Evolutionary conservation across 129 eudicot genomes (phyloP), one percentile per base, ranked within the genome.

Genomic region (Flaveria bidentis): DNA sequence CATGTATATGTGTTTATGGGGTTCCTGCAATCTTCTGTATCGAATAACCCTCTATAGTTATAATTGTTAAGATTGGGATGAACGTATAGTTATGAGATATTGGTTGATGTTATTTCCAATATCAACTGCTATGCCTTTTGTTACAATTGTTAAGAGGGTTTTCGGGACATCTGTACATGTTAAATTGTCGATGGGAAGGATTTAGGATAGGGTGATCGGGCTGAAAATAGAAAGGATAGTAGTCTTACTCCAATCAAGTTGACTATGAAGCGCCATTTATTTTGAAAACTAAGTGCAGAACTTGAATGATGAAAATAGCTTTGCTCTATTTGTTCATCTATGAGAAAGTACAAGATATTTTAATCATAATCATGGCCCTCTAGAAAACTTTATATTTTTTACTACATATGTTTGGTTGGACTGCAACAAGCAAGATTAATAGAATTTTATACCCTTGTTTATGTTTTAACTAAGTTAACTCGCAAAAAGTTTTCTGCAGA

Each of bases 381-480:
- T 12, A 23, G 20, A 45, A 60, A 69, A 46, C 41, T 45, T 23
- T 10, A 69, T 46, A 69, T 69, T 33, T 14, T 61, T 26, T 17
- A 63, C 69, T 6, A 30, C 46, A 1, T 30, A 63, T 63, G 46
- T 63, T 63, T 28, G 47, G 46, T 63, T 63, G 15, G 26, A n/a
- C 26, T 36, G 51, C 71, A 66, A 66, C 51, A 41, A 36, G 71
- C 50, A 66, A 66, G 51, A 66, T 9, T 17, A 66, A 36, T 41
- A 15, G 26, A 14, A n/a, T 66, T 66, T 15, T 64, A 15, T 36
- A 16, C 49, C 46, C 14, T 33, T 61, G 60, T 64, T 11, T 30
- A 30, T 64, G 22, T 64, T 64, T 64, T 33, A 1, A 12, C 3
- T 26, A 4, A 13, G 25, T 33, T 36, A 15, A 58, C 6, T 22